Conservation (phyloP, 179 eudicot species). For the Spergularia azorica region DNA sequence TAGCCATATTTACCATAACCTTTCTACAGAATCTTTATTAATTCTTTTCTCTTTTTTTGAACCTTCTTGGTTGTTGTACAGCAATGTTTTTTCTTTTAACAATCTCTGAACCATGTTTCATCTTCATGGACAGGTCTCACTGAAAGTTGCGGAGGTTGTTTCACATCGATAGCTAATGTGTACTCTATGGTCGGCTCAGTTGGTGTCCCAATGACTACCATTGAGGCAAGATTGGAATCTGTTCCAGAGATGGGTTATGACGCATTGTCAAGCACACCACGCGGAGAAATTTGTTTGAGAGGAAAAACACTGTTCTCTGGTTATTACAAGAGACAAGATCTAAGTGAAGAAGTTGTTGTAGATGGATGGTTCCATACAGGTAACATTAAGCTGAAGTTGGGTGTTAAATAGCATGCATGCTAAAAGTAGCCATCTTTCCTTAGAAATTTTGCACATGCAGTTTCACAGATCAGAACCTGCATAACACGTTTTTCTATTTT, state of each 20-base stretch:
- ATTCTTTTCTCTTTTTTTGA: background rate
- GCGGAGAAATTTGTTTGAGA: conserved; percentile 92
- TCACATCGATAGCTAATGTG: conserved; percentile 77
- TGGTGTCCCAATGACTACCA: conserved; percentile 84
- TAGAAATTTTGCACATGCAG: background rate
- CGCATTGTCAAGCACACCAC: conserved; percentile 70
- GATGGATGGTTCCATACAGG: conserved; percentile 99
- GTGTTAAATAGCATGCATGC: background rate
- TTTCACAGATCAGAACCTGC: background rate
- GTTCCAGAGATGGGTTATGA: conserved; percentile 95
- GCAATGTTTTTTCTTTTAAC: background rate
- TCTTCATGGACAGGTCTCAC: conserved; percentile 64
- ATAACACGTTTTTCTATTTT: no score
- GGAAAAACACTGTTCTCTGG: conserved; percentile 94
- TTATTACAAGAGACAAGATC: conserved; percentile 78
- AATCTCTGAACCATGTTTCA: conserved; percentile 1
- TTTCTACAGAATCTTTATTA: no score
- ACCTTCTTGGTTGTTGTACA: background rate
- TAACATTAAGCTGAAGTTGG: conserved; percentile 19
- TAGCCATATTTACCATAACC: no score
- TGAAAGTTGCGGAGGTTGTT: conserved; percentile 89
- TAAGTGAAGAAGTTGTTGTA: conserved; percentile 58
- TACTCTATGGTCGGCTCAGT: conserved; percentile 82
- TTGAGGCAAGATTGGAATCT: conserved; percentile 92
- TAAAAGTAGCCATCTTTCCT: background rate